phyloP scores from a whole-genome alignment of 2,329 filamentous ascomycete species.

The Ramularia collo-cygni region DNA sequence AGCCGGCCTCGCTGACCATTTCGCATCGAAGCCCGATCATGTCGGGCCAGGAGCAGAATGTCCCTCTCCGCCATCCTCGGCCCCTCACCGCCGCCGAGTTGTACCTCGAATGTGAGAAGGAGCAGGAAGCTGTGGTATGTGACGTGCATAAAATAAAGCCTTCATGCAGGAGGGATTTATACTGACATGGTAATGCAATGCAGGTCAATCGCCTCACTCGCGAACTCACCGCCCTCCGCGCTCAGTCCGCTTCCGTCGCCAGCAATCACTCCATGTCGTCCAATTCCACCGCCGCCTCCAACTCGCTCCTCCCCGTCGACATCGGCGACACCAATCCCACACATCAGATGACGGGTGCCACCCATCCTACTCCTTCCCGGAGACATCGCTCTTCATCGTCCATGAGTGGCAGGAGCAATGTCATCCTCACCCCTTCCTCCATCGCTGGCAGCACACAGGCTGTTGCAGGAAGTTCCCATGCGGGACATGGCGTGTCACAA shows the following conservation, averaged over 20 bases:
- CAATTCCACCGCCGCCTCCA: slow-evolving; percentile 44
- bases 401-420: slow-evolving; percentile 21
- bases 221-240: slow-evolving; percentile 77
- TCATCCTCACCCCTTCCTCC: slow-evolving; percentile 19
- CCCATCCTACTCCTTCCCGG: slow-evolving; percentile 48
- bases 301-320: slow-evolving; percentile 36
- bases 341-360: slow-evolving; percentile 41
- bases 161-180: not conserved
- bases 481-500: slow-evolving; percentile 26
- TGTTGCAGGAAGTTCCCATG: slow-evolving; percentile 17
- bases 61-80: slow-evolving; percentile 74
- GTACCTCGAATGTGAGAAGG: slow-evolving; percentile 84
- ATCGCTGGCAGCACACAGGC: slow-evolving; percentile 14
- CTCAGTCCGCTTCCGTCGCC: slow-evolving; percentile 55
- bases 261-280: slow-evolving; percentile 50
- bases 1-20: slow-evolving; percentile 17
- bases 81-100: slow-evolving; percentile 84
- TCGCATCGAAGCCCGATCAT: slow-evolving; percentile 17
- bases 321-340: slow-evolving; percentile 42
- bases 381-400: slow-evolving; percentile 39
- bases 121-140: slow-evolving; percentile 84
- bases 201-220: slow-evolving; percentile 89
- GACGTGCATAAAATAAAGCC: not conserved
- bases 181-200: not conserved
- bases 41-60: slow-evolving; percentile 18